Evolutionary conservation across 495 filamentous ascomycete species (phyloP), one percentile per base, ranked within the genome.

Genomic region (Bathelium albidoporum): DNA sequence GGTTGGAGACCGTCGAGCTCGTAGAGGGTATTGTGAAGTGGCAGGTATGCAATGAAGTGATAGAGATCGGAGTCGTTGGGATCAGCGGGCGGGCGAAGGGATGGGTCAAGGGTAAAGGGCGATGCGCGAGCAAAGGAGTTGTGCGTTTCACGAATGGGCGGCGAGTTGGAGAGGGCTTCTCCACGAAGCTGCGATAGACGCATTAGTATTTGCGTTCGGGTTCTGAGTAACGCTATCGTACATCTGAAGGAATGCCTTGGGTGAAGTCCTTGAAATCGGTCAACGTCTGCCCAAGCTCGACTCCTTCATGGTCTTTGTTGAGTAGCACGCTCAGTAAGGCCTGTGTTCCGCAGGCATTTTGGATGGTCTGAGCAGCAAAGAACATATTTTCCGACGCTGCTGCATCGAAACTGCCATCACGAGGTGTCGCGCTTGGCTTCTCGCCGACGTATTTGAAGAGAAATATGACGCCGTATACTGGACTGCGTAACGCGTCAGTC

Each of bases 341-440:
- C 77, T 97, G 94, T 18, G 94, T 99, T 63, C 92, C 94, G 79
- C 94, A 99, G 29, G 94, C 94, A 79, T 99, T 99, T 78, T 97
- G 94, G 75, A 99, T 99, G 0, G 93, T 97, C 77, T 99, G 94
- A 14, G 87, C 86, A 1, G 94, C 94, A 79, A 99, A 99, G 81
- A 96, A 99, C 69, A 97, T 77, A 61, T 80, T 78, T 66, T 90
- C 84, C 2, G 87, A 76, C 1, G 91, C 89, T 12, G 78, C 80
- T 63, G 79, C 77, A 77, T 96, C 93, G 76, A 89, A 95, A 52
- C 74, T 80, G 59, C 94, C 92, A 73, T 96, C 89, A 43, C 79
- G 73, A 44, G 89, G 87, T 24, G 83, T 81, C 62, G 86, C 81
- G 62, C 78, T 74, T 16, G 77, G 71, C 60, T 82, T 83, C 62